Evolutionary conservation across 2,329 filamentous ascomycete genomes (phyloP).

Genomic region (Apiospora malaysiana): DNA sequence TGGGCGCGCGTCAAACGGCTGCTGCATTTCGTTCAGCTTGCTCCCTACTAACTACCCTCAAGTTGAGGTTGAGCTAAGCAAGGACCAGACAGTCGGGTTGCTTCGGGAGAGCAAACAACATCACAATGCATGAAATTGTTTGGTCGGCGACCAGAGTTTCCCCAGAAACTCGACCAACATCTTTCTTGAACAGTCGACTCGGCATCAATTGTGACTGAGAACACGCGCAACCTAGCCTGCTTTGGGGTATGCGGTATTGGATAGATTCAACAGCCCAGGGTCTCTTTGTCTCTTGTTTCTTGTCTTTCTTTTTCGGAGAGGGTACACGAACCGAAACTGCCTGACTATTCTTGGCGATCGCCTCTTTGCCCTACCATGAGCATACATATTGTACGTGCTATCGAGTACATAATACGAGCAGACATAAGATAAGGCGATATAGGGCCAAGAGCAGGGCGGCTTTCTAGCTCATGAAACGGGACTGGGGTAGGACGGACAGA

Average conservation of each 20-base stretch:
- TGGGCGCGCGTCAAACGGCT: constrained; percentile 9
- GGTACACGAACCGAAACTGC: not conserved
- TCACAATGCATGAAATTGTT: not conserved
- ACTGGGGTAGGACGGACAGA: constrained; percentile 2
- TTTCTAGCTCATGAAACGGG: constrained; percentile 1
- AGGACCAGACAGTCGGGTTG: constrained; percentile 8
- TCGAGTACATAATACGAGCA: not conserved
- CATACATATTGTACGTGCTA: too few species aligned
- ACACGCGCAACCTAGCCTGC: not conserved
- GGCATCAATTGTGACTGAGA: not conserved
- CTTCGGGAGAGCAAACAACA: not conserved
- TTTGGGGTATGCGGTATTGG: not conserved
- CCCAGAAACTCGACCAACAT: not conserved
- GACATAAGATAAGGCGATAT: not conserved
- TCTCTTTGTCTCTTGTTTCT: not conserved
- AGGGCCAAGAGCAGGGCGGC: not conserved
- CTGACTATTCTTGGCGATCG: not conserved
- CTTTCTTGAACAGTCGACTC: not conserved
- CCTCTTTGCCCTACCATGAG: not conserved
- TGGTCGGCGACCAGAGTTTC: not conserved
- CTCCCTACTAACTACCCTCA: not conserved
- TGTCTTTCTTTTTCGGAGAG: not conserved
- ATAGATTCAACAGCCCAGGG: not conserved
- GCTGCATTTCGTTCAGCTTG: not conserved
- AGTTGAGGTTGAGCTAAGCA: not conserved